These are phyloP conservation scores for Psilocybe cubensis DNA, from an alignment of 768 basidiomycete species.

Conservation along the genomic window DNA sequence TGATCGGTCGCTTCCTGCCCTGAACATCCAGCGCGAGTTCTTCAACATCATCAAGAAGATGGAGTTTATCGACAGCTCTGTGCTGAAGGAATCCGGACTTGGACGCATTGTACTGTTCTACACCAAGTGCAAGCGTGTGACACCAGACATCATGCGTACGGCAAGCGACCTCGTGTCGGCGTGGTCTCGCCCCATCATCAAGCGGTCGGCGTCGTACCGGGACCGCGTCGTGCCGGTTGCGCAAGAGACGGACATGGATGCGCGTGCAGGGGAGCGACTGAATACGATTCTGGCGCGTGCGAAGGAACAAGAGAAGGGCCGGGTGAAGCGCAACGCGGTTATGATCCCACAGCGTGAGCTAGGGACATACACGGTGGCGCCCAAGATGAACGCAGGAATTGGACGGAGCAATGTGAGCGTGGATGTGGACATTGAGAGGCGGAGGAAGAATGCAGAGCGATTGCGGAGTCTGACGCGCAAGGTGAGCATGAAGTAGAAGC, in stretches of 20 bases:
- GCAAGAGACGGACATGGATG: conserved; percentile 39
- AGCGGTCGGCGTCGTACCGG: conserved; percentile 81
- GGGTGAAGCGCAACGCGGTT: conserved; percentile 79
- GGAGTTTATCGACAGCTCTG: conserved; percentile 88
- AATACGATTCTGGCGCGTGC: conserved; percentile 72
- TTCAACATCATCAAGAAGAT: conserved; percentile 85
- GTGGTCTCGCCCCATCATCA: conserved; percentile 93
- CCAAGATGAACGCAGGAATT: conserved; percentile 57
- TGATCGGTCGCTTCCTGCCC: conserved; percentile 88
- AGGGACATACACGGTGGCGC: conserved; percentile 82
- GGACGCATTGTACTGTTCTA: conserved; percentile 94
- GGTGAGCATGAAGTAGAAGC: conserved; percentile 32
- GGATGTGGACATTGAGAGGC: conserved; percentile 73
- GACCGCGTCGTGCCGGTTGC: conserved; percentile 71
- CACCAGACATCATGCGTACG: conserved; percentile 75
- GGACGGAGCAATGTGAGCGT: conserved; percentile 57
- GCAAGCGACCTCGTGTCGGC: conserved; percentile 83
- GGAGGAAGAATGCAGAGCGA: conserved; percentile 76
- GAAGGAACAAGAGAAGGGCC: conserved; percentile 67
- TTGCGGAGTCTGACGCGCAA: conserved; percentile 64
- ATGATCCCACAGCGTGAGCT: conserved; percentile 79
- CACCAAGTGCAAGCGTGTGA: conserved; percentile 92
- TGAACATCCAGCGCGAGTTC: conserved; percentile 94
- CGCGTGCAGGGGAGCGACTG: conserved; percentile 55
- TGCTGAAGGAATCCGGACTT: conserved; percentile 89